Percentiles rank a stretch among this genome's conserved stretches.
These are phyloP conservation scores for Didymella pinodella DNA, from an alignment of 2,329 filamentous ascomycete genomes.

Conservation along the genomic window DNA sequence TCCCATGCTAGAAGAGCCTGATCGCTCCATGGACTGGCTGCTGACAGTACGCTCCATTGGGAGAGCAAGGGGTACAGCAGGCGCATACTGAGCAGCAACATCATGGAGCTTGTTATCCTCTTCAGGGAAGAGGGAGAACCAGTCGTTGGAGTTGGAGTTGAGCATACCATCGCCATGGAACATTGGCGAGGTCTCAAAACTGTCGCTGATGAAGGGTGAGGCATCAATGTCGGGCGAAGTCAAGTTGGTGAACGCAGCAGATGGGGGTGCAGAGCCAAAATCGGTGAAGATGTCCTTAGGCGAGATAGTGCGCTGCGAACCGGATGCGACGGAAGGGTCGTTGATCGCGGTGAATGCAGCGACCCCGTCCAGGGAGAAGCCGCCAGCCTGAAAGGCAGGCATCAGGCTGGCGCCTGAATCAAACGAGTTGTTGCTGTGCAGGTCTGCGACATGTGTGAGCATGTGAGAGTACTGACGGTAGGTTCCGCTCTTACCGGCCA, in stretches of 20 bases:
- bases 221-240: constrained; percentile 83
- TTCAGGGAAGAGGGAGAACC: constrained; percentile 78
- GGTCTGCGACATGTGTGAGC: constrained; percentile 47
- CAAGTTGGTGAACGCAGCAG: constrained; percentile 80
- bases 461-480: constrained; percentile 24
- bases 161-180: constrained; percentile 68
- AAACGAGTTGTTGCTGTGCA: constrained; percentile 52
- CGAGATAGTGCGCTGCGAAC: constrained; percentile 71
- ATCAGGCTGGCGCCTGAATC: constrained; percentile 59
- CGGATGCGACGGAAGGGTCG: constrained; percentile 49
- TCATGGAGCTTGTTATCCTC: constrained; percentile 46
- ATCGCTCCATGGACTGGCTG: constrained; percentile 49
- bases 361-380: constrained; percentile 41
- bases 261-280: constrained; percentile 80
- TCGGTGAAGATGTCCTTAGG: constrained; percentile 82
- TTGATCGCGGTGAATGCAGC: constrained; percentile 58
- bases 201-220: constrained; percentile 75
- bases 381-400: constrained; percentile 51
- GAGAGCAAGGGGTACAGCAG: constrained; percentile 34
- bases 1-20: constrained; percentile 47
- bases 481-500: constrained; percentile 49
- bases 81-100: constrained; percentile 32
- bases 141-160: constrained; percentile 62
- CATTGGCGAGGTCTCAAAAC: constrained; percentile 80
- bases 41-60: constrained; percentile 54